Evolutionary conservation across 2,329 filamentous ascomycete genomes (phyloP).

Genomic region (Corynespora cassiicola): DNA sequence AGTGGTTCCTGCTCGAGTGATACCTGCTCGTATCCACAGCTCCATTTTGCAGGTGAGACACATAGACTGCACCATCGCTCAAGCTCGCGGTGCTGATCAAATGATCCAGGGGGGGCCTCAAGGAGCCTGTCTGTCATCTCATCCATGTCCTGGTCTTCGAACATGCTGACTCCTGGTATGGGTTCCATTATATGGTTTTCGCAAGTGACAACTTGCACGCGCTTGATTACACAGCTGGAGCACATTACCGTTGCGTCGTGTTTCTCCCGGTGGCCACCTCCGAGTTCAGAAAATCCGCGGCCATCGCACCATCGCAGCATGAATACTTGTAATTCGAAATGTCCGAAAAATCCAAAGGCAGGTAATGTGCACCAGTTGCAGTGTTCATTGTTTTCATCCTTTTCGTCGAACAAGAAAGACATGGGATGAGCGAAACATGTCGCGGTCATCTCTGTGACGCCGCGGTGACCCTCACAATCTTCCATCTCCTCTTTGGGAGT

Average conservation of each 20-base stretch:
- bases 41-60: conserved; percentile 31
- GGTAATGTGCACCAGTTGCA: conserved; percentile 54
- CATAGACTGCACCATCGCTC: conserved; percentile 40
- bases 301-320: conserved; percentile 44
- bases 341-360: conserved; percentile 49
- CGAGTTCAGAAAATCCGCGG: conserved; percentile 47
- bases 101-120: conserved; percentile 12
- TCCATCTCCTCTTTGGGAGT: conserved; percentile 33
- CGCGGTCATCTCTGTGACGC: conserved; percentile 34
- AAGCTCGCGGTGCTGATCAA: conserved; percentile 18
- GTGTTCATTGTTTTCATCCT: conserved; percentile 11
- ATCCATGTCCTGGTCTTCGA: conserved; percentile 3
- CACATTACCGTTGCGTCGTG: conserved; percentile 34
- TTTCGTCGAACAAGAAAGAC: conserved; percentile 27
- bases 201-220: conserved; percentile 32
- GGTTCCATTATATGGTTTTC: conserved; percentile 18
- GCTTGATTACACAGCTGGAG: conserved; percentile 17
- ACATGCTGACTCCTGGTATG: not conserved
- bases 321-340: conserved; percentile 40
- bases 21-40: too few relatives aligned
- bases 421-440: conserved; percentile 53
- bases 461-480: conserved; percentile 32
- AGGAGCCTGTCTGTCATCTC: conserved; percentile 17
- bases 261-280: conserved; percentile 43
- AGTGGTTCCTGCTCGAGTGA: too few relatives aligned